These are phyloP conservation scores for Zygoascus tannicola DNA, from an alignment of 805 yeast species.

Conservation along the genomic window DNA sequence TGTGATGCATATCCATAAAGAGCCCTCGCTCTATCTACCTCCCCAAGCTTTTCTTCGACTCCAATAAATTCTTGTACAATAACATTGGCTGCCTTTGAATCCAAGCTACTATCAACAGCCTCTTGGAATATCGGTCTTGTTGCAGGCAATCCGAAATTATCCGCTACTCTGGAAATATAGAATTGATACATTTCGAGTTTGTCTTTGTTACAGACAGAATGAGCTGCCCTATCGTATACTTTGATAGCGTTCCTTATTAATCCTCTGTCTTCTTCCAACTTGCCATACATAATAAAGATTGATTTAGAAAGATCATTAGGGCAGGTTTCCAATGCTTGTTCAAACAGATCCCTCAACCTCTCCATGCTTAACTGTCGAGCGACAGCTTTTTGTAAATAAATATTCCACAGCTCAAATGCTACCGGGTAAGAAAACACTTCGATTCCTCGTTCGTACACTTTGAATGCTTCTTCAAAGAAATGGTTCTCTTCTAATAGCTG, in stretches of 20 bases:
- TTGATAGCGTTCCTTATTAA: slow-evolving; percentile 41
- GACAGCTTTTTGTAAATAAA: slow-evolving; percentile 49
- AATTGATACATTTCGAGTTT: slow-evolving; percentile 36
- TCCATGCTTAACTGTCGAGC: slow-evolving; percentile 34
- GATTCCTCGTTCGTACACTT: slow-evolving; percentile 63
- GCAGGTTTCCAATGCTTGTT: slow-evolving; percentile 47
- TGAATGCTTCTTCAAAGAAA: slow-evolving; percentile 42
- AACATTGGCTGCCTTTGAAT: slow-evolving; percentile 34
- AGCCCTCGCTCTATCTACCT: slow-evolving; percentile 52
- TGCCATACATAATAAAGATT: slow-evolving; percentile 46
- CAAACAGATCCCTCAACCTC: slow-evolving; percentile 64
- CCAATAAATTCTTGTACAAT: slow-evolving; percentile 47
- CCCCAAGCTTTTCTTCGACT: slow-evolving; percentile 45
- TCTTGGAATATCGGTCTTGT: slow-evolving; percentile 43
- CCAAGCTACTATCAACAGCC: slow-evolving; percentile 42
- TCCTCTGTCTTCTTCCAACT: slow-evolving; percentile 52
- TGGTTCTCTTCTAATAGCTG: slow-evolving; percentile 43
- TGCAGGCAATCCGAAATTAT: slow-evolving; percentile 33
- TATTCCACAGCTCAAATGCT: slow-evolving; percentile 61
- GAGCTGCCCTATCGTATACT: slow-evolving; percentile 37
- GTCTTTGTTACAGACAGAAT: slow-evolving; percentile 23
- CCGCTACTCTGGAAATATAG: slow-evolving; percentile 34
- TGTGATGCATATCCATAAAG: slow-evolving; percentile 49
- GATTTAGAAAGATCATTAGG: slow-evolving; percentile 41
- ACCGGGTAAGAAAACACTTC: slow-evolving; percentile 49